Base-by-base conservation (phyloP, 352 stramenopile species). In the Thalassiosira delicatula region DNA sequence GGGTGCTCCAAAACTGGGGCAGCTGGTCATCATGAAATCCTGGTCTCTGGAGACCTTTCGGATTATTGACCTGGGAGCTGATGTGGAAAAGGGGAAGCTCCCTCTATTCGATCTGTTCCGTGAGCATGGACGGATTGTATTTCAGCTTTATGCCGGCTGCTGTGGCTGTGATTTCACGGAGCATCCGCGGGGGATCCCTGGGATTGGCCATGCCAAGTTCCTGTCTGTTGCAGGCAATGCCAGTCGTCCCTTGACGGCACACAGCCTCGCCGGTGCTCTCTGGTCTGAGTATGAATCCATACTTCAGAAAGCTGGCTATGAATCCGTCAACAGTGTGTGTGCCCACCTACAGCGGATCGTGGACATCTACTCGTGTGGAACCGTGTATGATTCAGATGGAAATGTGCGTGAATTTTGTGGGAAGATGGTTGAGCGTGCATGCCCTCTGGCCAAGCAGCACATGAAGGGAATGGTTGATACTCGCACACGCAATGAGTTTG, bases 61-160 rank as follows among this genome's bases (percentile, higher is more conserved):
- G 21, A 29, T 80, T 21, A 74, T 80, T 60, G 70, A 70, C 42
- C 56, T 78, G 9, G 17, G 12, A 30, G 61, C 30, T n/a, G 35
- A 62, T 23, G 30, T 14, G 3, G n/a, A 17, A 49, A 23, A 70
- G n/a, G 56, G 29, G 2, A 11, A 78, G 23, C 57, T 56, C 14
- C 71, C 71, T 54, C 71, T 80, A 1, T 67, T 67, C 65, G 61
- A 74, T 46, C 61, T 74, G 5, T 80, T 66, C 37, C 2, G 17
- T 7, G 35, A 61, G 21, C 33, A 69, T 69, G 62, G 62, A 30
- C 3, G 40, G 8, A 66, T 80, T 35, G 27, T 54, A 3, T 80
- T 80, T 32, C 71, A 80, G 49, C 32, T 80, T 2, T 80, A 67
- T 72, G 71, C 60, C 19, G 71, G n/a, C 49, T 80, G 71, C 59